Evolutionary conservation across 495 filamentous ascomycete genomes (phyloP).

Genomic region (Darksidea phi): DNA sequence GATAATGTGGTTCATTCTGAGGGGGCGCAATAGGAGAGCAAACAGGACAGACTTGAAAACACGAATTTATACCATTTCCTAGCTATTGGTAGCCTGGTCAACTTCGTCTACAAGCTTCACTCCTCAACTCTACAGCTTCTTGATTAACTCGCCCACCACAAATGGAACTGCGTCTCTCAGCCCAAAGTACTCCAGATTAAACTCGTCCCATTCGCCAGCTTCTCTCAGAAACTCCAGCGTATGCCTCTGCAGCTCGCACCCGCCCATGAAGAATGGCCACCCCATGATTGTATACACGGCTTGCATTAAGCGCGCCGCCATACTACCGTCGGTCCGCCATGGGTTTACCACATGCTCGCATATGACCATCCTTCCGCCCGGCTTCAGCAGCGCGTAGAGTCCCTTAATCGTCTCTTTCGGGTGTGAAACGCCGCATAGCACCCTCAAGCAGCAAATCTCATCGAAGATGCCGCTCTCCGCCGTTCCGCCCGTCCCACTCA

Average conservation of each 20-base stretch:
- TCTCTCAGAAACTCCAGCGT: slow-evolving; percentile 32
- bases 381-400: slow-evolving; percentile 44
- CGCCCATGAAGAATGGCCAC: slow-evolving; percentile 43
- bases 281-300: slow-evolving; percentile 34
- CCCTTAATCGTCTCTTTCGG: slow-evolving; percentile 36
- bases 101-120: not conserved
- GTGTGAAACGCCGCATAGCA: slow-evolving; percentile 44
- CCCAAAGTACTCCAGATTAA: slow-evolving; percentile 31
- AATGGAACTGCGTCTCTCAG: slow-evolving; percentile 30
- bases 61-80: too few species aligned
- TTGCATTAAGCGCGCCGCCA: slow-evolving; percentile 34
- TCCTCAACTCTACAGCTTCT: slow-evolving; percentile 14
- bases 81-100: too few species aligned
- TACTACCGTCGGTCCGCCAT: slow-evolving; percentile 32
- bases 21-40: too few species aligned
- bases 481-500: slow-evolving; percentile 15
- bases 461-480: slow-evolving; percentile 40
- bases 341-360: slow-evolving; percentile 45
- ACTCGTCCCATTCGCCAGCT: slow-evolving; percentile 34
- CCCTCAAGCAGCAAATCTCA: slow-evolving; percentile 43
- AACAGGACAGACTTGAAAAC: too few species aligned
- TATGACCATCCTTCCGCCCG: slow-evolving; percentile 45
- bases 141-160: slow-evolving; percentile 33
- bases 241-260: slow-evolving; percentile 40
- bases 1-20: too few species aligned